Evolutionary conservation across 2,329 filamentous ascomycete genomes (phyloP).

Genomic region (Aspergillus aculeatinus): DNA sequence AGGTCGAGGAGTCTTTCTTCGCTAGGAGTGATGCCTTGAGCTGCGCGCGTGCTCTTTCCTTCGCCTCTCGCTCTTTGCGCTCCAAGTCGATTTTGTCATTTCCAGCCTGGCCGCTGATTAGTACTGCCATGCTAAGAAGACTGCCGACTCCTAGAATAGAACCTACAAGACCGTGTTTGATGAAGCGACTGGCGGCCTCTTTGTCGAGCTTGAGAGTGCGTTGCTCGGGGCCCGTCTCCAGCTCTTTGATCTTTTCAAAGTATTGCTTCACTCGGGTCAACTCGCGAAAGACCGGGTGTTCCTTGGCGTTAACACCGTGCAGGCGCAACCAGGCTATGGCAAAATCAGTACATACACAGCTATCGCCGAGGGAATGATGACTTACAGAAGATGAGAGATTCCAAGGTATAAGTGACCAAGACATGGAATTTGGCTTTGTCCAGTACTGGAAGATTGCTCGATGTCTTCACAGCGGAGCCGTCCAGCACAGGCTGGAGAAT

Average conservation of each 20-base stretch:
- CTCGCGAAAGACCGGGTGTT: slow-evolving; percentile 82
- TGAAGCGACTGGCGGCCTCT: slow-evolving; percentile 74
- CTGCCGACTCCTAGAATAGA: not conserved
- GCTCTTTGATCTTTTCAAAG: slow-evolving; percentile 82
- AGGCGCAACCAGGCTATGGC: slow-evolving; percentile 69
- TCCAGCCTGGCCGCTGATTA: slow-evolving; percentile 37
- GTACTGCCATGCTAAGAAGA: slow-evolving; percentile 5
- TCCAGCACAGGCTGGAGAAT: slow-evolving; percentile 71
- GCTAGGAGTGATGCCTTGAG: slow-evolving; percentile 48
- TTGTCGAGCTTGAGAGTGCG: slow-evolving; percentile 66
- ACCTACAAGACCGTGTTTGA: slow-evolving; percentile 74
- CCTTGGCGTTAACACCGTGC: slow-evolving; percentile 75
- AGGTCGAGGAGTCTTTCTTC: slow-evolving; percentile 35
- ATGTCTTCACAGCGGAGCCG: slow-evolving; percentile 62
- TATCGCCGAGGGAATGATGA: slow-evolving; percentile 7
- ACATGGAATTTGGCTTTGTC: slow-evolving; percentile 94
- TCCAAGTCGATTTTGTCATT: slow-evolving; percentile 54
- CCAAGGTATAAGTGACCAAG: slow-evolving; percentile 82
- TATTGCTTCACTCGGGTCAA: slow-evolving; percentile 85
- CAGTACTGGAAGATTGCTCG: slow-evolving; percentile 80
- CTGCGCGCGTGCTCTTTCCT: slow-evolving; percentile 51
- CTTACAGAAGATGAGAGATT: slow-evolving; percentile 83
- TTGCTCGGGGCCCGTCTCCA: slow-evolving; percentile 63
- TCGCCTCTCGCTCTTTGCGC: slow-evolving; percentile 50
- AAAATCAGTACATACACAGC: slow-evolving; percentile 15